These are phyloP conservation scores for Cardamine resedifolia DNA, from an alignment of 345 rosid species.

Conservation along the genomic window DNA sequence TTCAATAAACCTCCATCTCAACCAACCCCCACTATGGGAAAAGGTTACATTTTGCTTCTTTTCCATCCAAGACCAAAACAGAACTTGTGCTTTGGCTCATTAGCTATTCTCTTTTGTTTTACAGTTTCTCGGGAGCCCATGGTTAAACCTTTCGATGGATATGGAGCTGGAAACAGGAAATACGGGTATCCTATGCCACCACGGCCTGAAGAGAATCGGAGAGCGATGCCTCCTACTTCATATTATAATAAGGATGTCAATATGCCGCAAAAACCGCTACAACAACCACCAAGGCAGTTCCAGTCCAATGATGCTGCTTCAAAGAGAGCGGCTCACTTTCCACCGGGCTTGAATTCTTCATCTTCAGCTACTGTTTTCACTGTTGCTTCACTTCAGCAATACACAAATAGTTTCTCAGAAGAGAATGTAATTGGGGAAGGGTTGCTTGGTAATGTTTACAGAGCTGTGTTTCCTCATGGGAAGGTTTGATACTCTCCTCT, in stretches of 20 bases:
- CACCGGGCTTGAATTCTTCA: constrained; percentile 38
- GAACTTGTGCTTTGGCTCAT: constrained; percentile 19
- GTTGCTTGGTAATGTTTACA: constrained; percentile 65
- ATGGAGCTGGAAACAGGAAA: constrained; percentile 43
- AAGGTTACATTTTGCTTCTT: constrained; percentile 49
- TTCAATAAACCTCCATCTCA: constrained; percentile 43
- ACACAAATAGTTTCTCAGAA: constrained; percentile 70
- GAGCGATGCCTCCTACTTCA: constrained; percentile 39
- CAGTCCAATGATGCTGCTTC: constrained; percentile 44
- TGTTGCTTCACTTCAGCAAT: constrained; percentile 83
- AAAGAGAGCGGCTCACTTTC: constrained; percentile 44
- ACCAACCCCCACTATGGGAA: constrained; percentile 33
- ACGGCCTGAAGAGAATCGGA: constrained; percentile 40
- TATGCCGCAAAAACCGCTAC: constrained; percentile 43
- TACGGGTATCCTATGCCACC: constrained; percentile 36
- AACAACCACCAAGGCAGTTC: constrained; percentile 44
- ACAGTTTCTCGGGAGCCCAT: constrained; percentile 50
- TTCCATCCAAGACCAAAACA: not conserved
- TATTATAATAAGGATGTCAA: constrained; percentile 35
- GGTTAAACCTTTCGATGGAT: constrained; percentile 45
- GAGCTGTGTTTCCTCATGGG: constrained; percentile 77
- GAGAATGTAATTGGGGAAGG: constrained; percentile 83
- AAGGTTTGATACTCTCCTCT: constrained; percentile 47
- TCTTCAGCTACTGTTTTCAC: constrained; percentile 53
- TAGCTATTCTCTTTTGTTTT: constrained; percentile 12